phyloP scores from a whole-genome alignment of 257 asterid species.

The Solanum virginianum region DNA sequence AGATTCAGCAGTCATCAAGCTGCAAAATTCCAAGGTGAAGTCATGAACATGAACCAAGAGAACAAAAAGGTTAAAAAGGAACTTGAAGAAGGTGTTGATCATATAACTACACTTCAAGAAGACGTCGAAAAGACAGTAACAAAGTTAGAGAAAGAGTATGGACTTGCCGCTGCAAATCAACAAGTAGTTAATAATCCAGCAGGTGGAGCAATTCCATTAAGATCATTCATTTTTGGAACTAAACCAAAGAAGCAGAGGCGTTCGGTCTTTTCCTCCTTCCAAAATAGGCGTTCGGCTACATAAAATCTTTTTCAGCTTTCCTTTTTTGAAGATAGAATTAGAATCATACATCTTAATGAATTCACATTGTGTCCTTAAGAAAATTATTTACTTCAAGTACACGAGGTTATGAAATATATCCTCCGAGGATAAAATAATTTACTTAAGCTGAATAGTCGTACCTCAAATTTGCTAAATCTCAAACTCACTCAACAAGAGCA shows the following conservation, averaged over 20 bases:
- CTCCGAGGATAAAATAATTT: too few species aligned
- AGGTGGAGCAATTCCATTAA: conserved; percentile 23
- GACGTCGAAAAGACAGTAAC: conserved; percentile 25
- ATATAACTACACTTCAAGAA: conserved; percentile 22
- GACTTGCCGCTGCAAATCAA: conserved; percentile 15
- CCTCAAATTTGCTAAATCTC: too few species aligned
- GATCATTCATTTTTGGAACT: conserved; percentile 39
- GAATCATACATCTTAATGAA: too few species aligned
- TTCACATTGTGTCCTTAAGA: too few species aligned
- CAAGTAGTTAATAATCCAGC: neutral
- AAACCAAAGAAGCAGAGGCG: conserved; percentile 37
- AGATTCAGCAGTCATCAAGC: conserved; percentile 50
- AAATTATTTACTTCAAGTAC: too few species aligned
- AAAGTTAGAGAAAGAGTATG: conserved; percentile 29
- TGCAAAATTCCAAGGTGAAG: conserved; percentile 53
- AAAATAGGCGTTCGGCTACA: conserved; percentile 19
- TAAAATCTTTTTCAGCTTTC: neutral
- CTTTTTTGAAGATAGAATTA: too few species aligned
- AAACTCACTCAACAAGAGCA: too few species aligned
- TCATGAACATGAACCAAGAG: conserved; percentile 54
- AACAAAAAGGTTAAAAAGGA: conserved; percentile 44
- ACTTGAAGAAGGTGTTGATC: conserved; percentile 32
- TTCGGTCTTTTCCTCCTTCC: conserved; percentile 36
- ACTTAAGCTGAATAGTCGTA: too few species aligned
- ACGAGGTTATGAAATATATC: too few species aligned